Percentiles rank a stretch among this genome's conserved stretches.
Evolutionary conservation across 1,284 basidiomycete genomes (phyloP).

Genomic region (Ustilago curta): DNA sequence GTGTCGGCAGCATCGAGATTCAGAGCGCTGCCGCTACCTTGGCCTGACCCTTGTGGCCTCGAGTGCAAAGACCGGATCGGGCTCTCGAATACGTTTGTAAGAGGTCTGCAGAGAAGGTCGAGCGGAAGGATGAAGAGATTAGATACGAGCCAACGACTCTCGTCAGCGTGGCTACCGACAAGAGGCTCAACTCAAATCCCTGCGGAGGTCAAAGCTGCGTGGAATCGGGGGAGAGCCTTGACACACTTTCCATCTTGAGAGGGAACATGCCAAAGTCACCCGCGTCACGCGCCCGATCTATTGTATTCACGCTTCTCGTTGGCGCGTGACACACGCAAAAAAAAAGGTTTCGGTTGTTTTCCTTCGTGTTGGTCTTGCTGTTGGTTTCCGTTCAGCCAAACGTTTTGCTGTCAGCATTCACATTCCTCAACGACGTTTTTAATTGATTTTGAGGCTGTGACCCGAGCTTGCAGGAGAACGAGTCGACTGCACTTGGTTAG

Average conservation of each 20-base stretch:
- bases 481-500: no score
- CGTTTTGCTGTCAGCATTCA: no score
- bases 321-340: no score
- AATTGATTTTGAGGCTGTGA: no score
- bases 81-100: neutral
- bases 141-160: neutral
- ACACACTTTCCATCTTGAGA: no score
- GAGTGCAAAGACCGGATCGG: neutral
- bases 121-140: neutral
- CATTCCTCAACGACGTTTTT: no score
- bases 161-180: neutral
- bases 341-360: neutral
- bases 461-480: no score
- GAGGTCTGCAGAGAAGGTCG: neutral
- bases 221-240: no score
- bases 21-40: neutral
- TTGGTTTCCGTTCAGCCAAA: neutral
- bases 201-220: neutral
- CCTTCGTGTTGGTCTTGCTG: slow-evolving; percentile 30
- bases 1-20: slow-evolving; percentile 16
- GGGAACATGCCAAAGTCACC: no score
- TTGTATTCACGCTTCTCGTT: no score
- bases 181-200: neutral
- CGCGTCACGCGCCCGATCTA: no score
- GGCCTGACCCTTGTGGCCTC: slow-evolving; percentile 12